Base-by-base conservation (phyloP, 768 basidiomycete species). In the Rhodotorula graminis region DNA sequence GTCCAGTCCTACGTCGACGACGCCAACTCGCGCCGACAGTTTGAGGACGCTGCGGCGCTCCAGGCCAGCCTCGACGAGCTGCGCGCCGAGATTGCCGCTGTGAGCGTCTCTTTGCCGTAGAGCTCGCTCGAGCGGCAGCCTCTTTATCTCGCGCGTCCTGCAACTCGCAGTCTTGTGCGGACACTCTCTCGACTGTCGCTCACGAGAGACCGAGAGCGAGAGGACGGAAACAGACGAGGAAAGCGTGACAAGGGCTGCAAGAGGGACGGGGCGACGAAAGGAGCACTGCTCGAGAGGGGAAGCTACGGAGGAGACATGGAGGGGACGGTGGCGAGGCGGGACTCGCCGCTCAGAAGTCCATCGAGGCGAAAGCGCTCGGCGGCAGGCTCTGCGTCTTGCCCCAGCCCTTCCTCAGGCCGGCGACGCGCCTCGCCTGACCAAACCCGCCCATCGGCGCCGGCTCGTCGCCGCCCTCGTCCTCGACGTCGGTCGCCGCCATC, bases 21-120 rank as follows among this genome's bases (percentile, higher is more conserved):
- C 80, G 95, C 95, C 12, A 89, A 88, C 81, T 85, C 88, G 4
- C 89, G 89, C 76, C 85, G 95, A 56, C 98, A 98, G 82, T 97
- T 98, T 74, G 95, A 98, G 81, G 96, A 99, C 79, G 90, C 90
- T 23, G 90, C 90, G 81, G 90, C 89, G 8, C 83, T 99, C 72
- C 88, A 90, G 79, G 80, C 82, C 46, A 94, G 89, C 80, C 80
- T 97, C 63, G 84, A 83, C 59, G 95, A 98, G 82, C 91, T 99
- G 67, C 84, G 89, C 74, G 84, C 79, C 21, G 94, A 95, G 83
- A 93, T 97, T 63, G 88, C 88, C 73, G 62, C 47, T 0, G 33
- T 66, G 37, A 50, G 44, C 31, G 55, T 44, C 19, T 29, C 59
- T 5, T 64, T 65, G 15, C n/a, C 60, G 0, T 65, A 61, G 33